phyloP scores from a whole-genome alignment of 2,329 filamentous ascomycete genomes.

The Ophiostoma himal-ulmi region DNA sequence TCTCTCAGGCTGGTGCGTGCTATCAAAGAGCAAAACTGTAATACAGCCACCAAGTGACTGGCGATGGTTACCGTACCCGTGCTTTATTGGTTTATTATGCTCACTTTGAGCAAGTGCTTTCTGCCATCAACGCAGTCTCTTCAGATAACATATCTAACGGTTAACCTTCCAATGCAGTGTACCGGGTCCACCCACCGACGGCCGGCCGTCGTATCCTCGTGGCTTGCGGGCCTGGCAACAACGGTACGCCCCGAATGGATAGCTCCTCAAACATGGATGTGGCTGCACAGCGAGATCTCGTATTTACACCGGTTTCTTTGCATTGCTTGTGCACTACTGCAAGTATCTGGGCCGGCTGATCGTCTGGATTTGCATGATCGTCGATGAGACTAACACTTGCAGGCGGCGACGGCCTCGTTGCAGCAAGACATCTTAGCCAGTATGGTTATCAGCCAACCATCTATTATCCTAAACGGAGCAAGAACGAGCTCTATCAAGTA shows the following conservation, averaged over 20 bases:
- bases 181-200: constrained; percentile 69
- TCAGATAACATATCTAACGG: neutral
- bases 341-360: neutral
- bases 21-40: neutral
- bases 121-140: neutral
- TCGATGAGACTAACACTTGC: neutral
- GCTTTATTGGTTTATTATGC: neutral
- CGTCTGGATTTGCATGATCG: neutral
- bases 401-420: constrained; percentile 93
- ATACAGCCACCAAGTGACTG: neutral
- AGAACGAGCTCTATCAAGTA: constrained; percentile 84
- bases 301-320: neutral
- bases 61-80: neutral
- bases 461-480: constrained; percentile 89
- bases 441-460: constrained; percentile 86
- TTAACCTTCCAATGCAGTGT: constrained; percentile 51
- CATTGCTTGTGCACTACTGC: neutral
- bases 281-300: neutral
- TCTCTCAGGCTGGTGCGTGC: constrained; percentile 72
- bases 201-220: constrained; percentile 71
- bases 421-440: constrained; percentile 82
- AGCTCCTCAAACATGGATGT: neutral
- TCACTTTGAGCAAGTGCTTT: neutral
- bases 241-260: constrained; percentile 42
- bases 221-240: constrained; percentile 81